Base-by-base conservation (phyloP, 805 yeast species). In the Wickerhamomyces canadensis region DNA sequence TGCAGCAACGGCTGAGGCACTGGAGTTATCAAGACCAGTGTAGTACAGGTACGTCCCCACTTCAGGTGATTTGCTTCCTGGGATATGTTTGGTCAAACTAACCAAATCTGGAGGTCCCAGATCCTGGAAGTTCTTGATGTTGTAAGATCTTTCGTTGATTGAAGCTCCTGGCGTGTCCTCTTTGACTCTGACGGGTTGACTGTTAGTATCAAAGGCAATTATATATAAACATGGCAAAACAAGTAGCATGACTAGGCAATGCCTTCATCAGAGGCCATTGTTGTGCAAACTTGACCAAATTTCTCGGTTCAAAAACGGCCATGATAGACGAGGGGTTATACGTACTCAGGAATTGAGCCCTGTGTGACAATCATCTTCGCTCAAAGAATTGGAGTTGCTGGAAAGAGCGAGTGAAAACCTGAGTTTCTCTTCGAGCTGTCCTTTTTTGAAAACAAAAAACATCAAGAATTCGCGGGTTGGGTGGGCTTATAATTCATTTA, bases 81-180 rank as follows among this genome's bases (percentile, higher is more conserved):
- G 10, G n/a, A 88, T 84, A 11, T 41, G 40, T 42, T 68, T 69
- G n/a, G 70, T 58, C 24, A 74, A 51, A 44, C 68, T 77, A 6
- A 80, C 77, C 40, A 84, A 62, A 56, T 84, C 94, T 3, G 87
- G 83, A 2, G 88, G 85, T 0, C 94, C 94, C 39, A 84, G 58
- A 43, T 83, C 89, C 37, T 60, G 65, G 42, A 82, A 76, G 28
- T 74, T 64, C 33, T 70, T 70, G 32, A 84, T 60, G 46, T 82
- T 71, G 26, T 73, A 59, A 3, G 83, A 74, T 48, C 94, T 67
- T 52, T 80, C 87, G 36, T 72, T 71, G 31, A 83, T 54, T 10
- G 87, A 77, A 17, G 72, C 64, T 1, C 82, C 82, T 35, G 73
- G 56, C 49, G 67, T 64, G 49, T 72, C 74, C 52, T 84, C 93